Evolutionary conservation across 2,329 filamentous ascomycete genomes (phyloP), one percentile per base, ranked within the genome.

Genomic region (Coniella lustricola): DNA sequence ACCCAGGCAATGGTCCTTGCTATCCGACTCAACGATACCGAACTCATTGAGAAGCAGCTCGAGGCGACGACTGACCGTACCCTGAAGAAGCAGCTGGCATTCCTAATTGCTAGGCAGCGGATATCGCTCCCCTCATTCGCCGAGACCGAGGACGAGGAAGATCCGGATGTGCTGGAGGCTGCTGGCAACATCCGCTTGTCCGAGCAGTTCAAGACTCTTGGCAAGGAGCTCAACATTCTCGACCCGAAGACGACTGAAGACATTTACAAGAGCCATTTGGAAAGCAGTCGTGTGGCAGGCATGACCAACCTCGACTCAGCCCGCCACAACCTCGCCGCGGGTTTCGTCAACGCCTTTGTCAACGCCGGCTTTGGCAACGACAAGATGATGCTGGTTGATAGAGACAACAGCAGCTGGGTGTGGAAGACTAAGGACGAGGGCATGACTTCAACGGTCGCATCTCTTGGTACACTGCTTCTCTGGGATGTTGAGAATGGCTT

Each of bases 381-480:
- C 67, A 97, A 96, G 75, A 86, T 98, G 81, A 96, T 98, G 91
- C 74, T 97, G 50, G 84, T 89, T 36, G 85, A 93, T 17, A 84
- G 87, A 51, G 84, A 90, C 55, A 94, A 95, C 72, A 84, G 86
- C 59, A 87, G 85, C 55, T 98, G 93, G 91, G 88, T 98, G 4
- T 98, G 90, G 89, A 98, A 97, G 74, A 97, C 94, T 17, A 98
- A 98, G 70, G 90, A 94, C 36, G 90, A 96, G 61, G 93, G 93
- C 55, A 95, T 95, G 90, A 78, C 95, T 68, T 97, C 93, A 1
- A 96, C 91, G 0, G 87, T 94, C 34, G 94, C 94, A 4, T 97
- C 93, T 0, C 71, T 96, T 57, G 93, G 93, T 62, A 91, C 93
- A 60, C 75, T 98, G 16, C 75, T 95, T 63, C 79, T 95, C 61